A percentile compares a stretch with the other conserved stretches of the same genome.
These are phyloP conservation scores for Metschnikowia aberdeeniae DNA, from an alignment of 805 yeast species.

Conservation along the genomic window DNA sequence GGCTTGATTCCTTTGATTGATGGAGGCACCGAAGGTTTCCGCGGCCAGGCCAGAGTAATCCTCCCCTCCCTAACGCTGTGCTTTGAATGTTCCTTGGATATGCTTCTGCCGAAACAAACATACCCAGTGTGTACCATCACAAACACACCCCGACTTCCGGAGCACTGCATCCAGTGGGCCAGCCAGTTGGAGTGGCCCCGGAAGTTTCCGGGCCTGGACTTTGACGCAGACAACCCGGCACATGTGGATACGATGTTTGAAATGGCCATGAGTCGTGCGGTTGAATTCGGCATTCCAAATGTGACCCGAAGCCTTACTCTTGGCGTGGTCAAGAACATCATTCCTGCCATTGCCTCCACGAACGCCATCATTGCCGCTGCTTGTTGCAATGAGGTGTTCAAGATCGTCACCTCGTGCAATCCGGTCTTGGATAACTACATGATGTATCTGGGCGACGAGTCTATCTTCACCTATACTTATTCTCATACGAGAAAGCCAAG, in stretches of 20 bases:
- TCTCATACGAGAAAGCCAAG: constrained; percentile 53
- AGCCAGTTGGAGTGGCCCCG: constrained; percentile 71
- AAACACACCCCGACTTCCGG: constrained; percentile 89
- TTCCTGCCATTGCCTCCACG: constrained; percentile 92
- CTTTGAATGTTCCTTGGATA: constrained; percentile 84
- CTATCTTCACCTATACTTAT: constrained; percentile 72
- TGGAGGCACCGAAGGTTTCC: constrained; percentile 94
- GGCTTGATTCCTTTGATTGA: constrained; percentile 58
- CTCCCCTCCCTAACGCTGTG: constrained; percentile 84
- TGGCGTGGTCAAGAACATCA: constrained; percentile 87
- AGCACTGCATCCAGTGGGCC: constrained; percentile 93
- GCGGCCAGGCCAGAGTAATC: constrained; percentile 86
- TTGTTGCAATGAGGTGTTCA: constrained; percentile 82
- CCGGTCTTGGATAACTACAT: constrained; percentile 71
- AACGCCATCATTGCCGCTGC: constrained; percentile 89
- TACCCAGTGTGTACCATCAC: constrained; percentile 94
- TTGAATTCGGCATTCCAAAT: constrained; percentile 63
- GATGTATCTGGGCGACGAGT: constrained; percentile 82
- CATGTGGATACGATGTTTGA: constrained; percentile 63
- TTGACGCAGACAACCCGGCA: constrained; percentile 66
- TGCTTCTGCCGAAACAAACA: constrained; percentile 60
- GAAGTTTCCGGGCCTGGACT: constrained; percentile 39
- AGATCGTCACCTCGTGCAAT: constrained; percentile 65
- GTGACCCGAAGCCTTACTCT: constrained; percentile 68
- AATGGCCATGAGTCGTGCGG: constrained; percentile 56